Conservation (phyloP, 2,329 filamentous ascomycete species). For the Nemania diffusa region DNA sequence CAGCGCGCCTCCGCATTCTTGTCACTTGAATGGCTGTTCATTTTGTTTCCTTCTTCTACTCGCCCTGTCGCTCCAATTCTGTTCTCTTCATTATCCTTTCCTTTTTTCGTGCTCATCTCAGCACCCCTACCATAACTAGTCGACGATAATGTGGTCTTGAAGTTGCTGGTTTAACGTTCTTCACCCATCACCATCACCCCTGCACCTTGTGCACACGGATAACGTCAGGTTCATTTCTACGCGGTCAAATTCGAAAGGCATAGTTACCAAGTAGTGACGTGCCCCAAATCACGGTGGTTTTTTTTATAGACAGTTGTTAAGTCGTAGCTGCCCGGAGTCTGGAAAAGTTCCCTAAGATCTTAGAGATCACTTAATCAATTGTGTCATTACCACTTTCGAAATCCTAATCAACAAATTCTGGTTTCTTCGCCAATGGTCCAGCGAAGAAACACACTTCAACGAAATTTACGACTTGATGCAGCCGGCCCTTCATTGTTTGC, state of each 20-base stretch:
- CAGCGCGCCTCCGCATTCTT: not conserved
- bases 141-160: constrained; percentile 22
- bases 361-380: not conserved
- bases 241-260: not conserved
- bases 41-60: constrained; percentile 26
- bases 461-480: constrained; percentile 11
- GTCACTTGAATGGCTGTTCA: constrained; percentile 5
- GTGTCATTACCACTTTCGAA: not conserved
- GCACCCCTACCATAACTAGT: constrained; percentile 18
- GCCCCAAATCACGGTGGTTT: constrained; percentile 1
- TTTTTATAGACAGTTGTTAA: not conserved
- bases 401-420: not conserved
- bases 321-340: not conserved
- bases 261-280: not conserved
- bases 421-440: constrained; percentile 11
- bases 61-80: constrained; percentile 12
- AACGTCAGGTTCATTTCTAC: not conserved
- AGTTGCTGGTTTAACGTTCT: constrained; percentile 27
- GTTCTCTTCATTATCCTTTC: constrained; percentile 31
- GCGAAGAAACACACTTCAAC: not conserved
- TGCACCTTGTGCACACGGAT: constrained; percentile 1
- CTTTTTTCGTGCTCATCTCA: constrained; percentile 34
- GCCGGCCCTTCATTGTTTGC: constrained; percentile 5
- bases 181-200: constrained; percentile 9
- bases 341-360: not conserved